Percentiles rank a stretch among this genome's conserved stretches.
phyloP scores from a whole-genome alignment of 495 filamentous ascomycete genomes.

The Penicillium argentinense region DNA sequence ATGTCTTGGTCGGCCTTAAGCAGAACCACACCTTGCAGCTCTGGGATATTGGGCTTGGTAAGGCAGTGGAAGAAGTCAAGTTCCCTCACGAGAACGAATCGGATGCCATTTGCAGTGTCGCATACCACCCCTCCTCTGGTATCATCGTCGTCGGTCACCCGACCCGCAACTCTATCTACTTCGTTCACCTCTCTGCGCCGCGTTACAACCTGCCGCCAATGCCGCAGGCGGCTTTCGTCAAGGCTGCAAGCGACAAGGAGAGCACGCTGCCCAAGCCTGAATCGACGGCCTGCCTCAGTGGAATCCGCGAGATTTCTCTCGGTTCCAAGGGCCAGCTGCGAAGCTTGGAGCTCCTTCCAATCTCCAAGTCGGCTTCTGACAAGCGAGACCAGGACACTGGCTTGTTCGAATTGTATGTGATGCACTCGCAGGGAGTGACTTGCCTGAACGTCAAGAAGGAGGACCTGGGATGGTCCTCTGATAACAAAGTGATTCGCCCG shows the following conservation, averaged over 20 bases:
- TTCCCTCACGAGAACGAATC: conserved; percentile 96
- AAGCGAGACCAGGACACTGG: conserved; percentile 53
- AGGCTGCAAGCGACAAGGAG: conserved; percentile 71
- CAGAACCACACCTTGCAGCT: conserved; percentile 98
- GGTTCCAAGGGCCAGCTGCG: conserved; percentile 82
- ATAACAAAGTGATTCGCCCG: conserved; percentile 77
- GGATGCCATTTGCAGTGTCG: conserved; percentile 93
- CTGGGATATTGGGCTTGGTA: conserved; percentile 95
- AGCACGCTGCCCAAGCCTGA: conserved; percentile 75
- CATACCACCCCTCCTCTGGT: conserved; percentile 84
- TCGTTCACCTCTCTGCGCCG: conserved; percentile 90
- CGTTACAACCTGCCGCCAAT: conserved; percentile 77
- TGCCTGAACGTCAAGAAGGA: conserved; percentile 79
- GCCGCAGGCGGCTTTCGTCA: conserved; percentile 84
- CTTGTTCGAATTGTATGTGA: conserved; percentile 92
- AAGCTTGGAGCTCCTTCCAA: conserved; percentile 81
- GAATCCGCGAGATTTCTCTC: conserved; percentile 90
- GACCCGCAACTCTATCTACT: conserved; percentile 95
- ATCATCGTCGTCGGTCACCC: conserved; percentile 96
- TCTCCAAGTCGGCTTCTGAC: conserved; percentile 43
- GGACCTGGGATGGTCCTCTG: conserved; percentile 84
- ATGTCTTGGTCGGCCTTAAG: conserved; percentile 96
- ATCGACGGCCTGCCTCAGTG: conserved; percentile 93
- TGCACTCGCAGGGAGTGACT: conserved; percentile 94
- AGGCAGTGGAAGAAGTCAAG: conserved; percentile 94